Evolutionary conservation across 2,329 filamentous ascomycete species (phyloP), one percentile per base, ranked within the genome.

Genomic region (Colletotrichum truncatum): DNA sequence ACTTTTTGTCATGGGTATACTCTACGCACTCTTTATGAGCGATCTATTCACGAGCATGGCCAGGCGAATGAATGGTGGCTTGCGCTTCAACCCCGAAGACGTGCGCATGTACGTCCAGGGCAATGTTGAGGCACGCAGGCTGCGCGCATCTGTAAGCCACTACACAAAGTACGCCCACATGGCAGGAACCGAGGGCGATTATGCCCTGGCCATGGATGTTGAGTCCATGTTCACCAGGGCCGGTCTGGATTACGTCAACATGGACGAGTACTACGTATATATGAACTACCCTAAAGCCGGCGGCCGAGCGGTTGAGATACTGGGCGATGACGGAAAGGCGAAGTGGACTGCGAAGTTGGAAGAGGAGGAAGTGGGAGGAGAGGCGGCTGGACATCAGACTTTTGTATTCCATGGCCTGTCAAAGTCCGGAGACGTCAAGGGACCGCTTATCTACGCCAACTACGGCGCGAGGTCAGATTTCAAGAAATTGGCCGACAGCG

Each of bases 111-210:
- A 91, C 77, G 86, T 97, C 25, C 89, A 96, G 76, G 83, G 85
- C 51, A 89, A 88, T 71, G 87, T 97, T 69, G 91, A 97, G 73
- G 83, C 87, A 58, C 84, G 84, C 64, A 84, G 85, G 53, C 91
- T 96, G 75, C 86, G 89, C 68, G 89, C 92, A 39, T 92, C 92
- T 63, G 80, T 97, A 65, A 82, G 87, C 72, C 91, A 94, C 73
- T 89, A 95, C 68, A 95, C 93, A 4, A 87, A 87, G 60, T 97
- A 93, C 75, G 92, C 96, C 67, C 96, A 98, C 77, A 85, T 98
- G 67, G 96, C 93, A 2, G 96, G 96, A n/a, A 97, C 94, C 3
- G 91, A 97, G 80, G 96, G 96, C 49, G 95, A 97, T 79, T 94
- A 91, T 72, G 92, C 91, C 46, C 84, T 97, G 58, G 95, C 93